Conservation (phyloP, 345 rosid species). For the Hypericum androsaemum region DNA sequence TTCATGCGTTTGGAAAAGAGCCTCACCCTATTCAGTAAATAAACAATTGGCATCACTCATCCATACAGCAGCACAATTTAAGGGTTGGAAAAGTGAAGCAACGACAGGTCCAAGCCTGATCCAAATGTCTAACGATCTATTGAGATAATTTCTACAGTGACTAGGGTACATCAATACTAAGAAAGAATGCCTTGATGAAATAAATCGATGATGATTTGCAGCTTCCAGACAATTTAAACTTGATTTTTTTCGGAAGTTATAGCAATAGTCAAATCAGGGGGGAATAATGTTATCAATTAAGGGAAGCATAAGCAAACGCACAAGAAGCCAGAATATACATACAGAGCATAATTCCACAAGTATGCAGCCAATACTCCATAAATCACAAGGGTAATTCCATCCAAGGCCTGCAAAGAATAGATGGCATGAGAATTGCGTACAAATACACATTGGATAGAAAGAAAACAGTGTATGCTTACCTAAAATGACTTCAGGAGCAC, state of each 20-base stretch:
- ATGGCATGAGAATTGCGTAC: not conserved
- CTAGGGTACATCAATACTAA: too few species aligned
- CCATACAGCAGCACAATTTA: not conserved
- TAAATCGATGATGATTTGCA: too few species aligned
- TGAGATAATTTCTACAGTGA: too few species aligned
- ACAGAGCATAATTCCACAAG: slow-evolving; percentile 75
- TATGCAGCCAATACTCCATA: slow-evolving; percentile 81
- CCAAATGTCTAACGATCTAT: too few species aligned
- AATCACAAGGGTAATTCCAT: slow-evolving; percentile 78
- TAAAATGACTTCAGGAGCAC: slow-evolving; percentile 63
- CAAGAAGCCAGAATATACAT: slow-evolving; percentile 15
- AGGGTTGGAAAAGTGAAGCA: not conserved
- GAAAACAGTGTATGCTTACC: slow-evolving; percentile 24
- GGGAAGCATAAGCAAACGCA: not conserved
- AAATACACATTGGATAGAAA: not conserved
- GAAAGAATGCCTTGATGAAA: too few species aligned
- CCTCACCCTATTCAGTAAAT: slow-evolving; percentile 50
- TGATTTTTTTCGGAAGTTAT: not conserved
- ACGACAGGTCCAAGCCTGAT: not conserved
- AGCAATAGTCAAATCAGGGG: not conserved
- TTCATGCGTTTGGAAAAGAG: slow-evolving; percentile 74
- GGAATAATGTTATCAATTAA: not conserved
- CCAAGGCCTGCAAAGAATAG: slow-evolving; percentile 1
- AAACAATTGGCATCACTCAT: not conserved
- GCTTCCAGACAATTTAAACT: too few species aligned